A percentile compares a stretch with the other conserved stretches of the same genome.
Evolutionary conservation across 257 asterid species (phyloP).

Genomic region (Paraleonurus japonicus): DNA sequence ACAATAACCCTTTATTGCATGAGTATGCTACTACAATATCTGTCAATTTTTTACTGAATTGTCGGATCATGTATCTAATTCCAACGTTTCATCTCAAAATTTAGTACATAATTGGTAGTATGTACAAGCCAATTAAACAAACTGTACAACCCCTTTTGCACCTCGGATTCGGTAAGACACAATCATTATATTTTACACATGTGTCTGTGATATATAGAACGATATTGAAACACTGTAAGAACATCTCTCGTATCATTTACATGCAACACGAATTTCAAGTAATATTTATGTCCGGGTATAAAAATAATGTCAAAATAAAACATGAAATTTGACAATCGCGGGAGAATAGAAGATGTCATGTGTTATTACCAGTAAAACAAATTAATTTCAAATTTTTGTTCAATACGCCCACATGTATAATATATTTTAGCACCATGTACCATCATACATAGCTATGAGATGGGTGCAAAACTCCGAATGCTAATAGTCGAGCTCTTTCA

Average conservation of each 20-base stretch:
- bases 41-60: constrained; percentile 8
- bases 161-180: background rate
- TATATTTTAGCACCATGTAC: too few species aligned
- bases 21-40: constrained; percentile 31
- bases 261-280: constrained; percentile 18
- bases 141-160: background rate
- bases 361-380: background rate
- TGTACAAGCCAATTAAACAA: background rate
- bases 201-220: background rate
- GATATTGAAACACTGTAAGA: background rate
- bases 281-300: too few species aligned
- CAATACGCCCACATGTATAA: too few species aligned
- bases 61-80: background rate
- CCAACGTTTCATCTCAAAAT: background rate
- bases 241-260: background rate
- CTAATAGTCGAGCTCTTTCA: background rate
- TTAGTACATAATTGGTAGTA: background rate
- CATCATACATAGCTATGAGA: too few species aligned
- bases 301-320: background rate
- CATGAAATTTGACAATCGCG: background rate
- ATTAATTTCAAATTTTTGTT: too few species aligned
- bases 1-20: constrained; percentile 41
- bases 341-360: background rate
- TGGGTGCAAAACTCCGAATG: too few species aligned
- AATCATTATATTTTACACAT: background rate